phyloP scores from a whole-genome alignment of 179 eudicot species.

The Spinacia oleracea region DNA sequence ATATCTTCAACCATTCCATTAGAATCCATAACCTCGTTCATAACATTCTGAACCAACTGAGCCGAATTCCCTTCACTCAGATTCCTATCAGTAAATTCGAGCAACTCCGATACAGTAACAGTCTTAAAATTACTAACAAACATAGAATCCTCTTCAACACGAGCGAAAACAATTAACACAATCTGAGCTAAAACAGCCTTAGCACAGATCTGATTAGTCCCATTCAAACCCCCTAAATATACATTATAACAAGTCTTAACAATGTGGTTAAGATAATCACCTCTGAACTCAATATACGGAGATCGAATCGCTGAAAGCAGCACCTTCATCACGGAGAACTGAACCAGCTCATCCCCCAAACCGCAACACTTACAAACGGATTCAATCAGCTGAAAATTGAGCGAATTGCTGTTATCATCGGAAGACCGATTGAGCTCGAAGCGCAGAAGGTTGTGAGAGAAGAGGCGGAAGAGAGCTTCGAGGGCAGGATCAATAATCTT shows the following conservation, averaged over 20 bases:
- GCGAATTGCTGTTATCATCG: slow-evolving; percentile 15
- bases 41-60: slow-evolving; percentile 68
- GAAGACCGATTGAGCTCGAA: slow-evolving; percentile 44
- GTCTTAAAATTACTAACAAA: slow-evolving; percentile 35
- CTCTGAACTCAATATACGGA: slow-evolving; percentile 50
- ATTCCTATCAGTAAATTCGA: slow-evolving; percentile 86
- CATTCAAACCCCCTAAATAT: slow-evolving; percentile 74
- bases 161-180: slow-evolving; percentile 67
- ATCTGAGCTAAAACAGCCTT: slow-evolving; percentile 91
- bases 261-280: slow-evolving; percentile 66
- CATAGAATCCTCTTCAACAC: slow-evolving; percentile 68
- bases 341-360: slow-evolving; percentile 61
- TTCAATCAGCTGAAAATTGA: slow-evolving; percentile 49
- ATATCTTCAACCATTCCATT: slow-evolving; percentile 39
- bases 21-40: slow-evolving; percentile 63
- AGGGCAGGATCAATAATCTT: slow-evolving; percentile 79
- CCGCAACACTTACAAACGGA: slow-evolving; percentile 58
- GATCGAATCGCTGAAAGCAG: slow-evolving; percentile 76
- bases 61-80: slow-evolving; percentile 92
- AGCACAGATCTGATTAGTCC: slow-evolving; percentile 97
- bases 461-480: slow-evolving; percentile 58
- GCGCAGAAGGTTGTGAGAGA: slow-evolving; percentile 53
- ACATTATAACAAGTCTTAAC: slow-evolving; percentile 86
- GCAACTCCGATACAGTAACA: slow-evolving; percentile 63
- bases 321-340: slow-evolving; percentile 62